Base-by-base conservation (phyloP, 2,329 filamentous ascomycete genomes). In the Arthrobotrys iridis region DNA sequence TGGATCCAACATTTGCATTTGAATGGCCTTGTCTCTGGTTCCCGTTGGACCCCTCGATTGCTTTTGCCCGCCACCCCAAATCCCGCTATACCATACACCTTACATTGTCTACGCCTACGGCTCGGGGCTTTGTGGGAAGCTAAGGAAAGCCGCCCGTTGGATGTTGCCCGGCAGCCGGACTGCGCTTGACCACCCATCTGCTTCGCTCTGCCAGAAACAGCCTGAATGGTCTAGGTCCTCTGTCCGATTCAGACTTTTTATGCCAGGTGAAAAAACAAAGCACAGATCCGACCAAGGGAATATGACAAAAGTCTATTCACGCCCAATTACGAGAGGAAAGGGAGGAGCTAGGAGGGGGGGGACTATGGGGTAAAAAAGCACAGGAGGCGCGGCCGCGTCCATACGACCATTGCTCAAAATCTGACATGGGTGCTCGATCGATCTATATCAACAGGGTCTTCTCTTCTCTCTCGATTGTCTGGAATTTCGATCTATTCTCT, bases 121-220 rank as follows among this genome's bases (percentile, higher is more conserved):
- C 18, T 28, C 59, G 33, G 63, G 43, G 20, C 28, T 30, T 20
- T n/a, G 18, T 35, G 10, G 33, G 35, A 26, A 8, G 43, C 55
- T 40, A 62, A 50, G 10, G 33, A 70, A n/a, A 62, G 55, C 65
- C 43, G 65, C 65, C 65, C 45, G 65, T 70, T 70, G 64, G 52
- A 52, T 68, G 37, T 58, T 67, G 52, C 26, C n/a, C n/a, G n/a
- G n/a, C n/a, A n/a, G n/a, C n/a, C n/a, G n/a, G n/a, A n/a, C n/a
- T n/a, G n/a, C n/a, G n/a, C n/a, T n/a, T n/a, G n/a, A n/a, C n/a
- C n/a, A n/a, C n/a, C n/a, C 15, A 30, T 28, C 41, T 37, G 50
- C 43, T 67, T 18, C 15, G 20, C 18, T 13, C 37, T 43, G 37
- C 57, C 57, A 33, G 26, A 62, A 55, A 55, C 30, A 24, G 30